Evolutionary conservation across 2,329 filamentous ascomycete genomes (phyloP).

Genomic region (Pseudogymnoascus sp.): DNA sequence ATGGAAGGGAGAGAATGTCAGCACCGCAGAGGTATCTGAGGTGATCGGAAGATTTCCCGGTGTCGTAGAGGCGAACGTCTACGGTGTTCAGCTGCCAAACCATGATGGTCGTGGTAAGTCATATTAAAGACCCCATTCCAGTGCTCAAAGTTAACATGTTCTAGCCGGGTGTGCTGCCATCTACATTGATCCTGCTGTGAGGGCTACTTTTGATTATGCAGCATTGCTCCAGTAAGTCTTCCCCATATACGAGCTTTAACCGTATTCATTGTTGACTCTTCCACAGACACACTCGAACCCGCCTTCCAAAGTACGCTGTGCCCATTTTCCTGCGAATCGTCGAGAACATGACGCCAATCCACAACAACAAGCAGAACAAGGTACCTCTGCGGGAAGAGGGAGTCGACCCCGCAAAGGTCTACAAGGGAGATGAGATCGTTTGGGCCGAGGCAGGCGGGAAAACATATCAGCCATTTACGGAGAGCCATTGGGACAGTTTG

Average conservation of each 20-base stretch:
- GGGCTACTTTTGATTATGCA: slow-evolving; percentile 47
- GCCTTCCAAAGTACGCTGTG: slow-evolving; percentile 65
- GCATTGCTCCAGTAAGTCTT: slow-evolving; percentile 43
- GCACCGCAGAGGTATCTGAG: slow-evolving; percentile 58
- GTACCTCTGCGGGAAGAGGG: slow-evolving; percentile 59
- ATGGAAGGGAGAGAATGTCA: slow-evolving; percentile 65
- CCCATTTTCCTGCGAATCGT: slow-evolving; percentile 64
- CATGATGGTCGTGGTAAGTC: slow-evolving; percentile 49
- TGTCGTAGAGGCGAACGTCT: slow-evolving; percentile 60
- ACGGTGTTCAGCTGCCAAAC: slow-evolving; percentile 55
- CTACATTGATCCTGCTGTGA: slow-evolving; percentile 43
- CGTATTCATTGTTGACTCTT: neutral
- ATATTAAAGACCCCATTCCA: neutral
- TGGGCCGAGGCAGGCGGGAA: slow-evolving; percentile 53
- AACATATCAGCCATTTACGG: slow-evolving; percentile 50
- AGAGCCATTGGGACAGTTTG: slow-evolving; percentile 49
- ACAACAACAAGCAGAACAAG: slow-evolving; percentile 79
- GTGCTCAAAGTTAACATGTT: neutral
- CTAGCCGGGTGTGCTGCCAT: slow-evolving; percentile 58
- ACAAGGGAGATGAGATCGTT: slow-evolving; percentile 34
- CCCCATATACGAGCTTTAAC: neutral
- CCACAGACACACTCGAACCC: slow-evolving; percentile 42
- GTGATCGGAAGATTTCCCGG: slow-evolving; percentile 50
- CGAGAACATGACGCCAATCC: slow-evolving; percentile 49
- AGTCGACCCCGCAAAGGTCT: slow-evolving; percentile 45